Percentiles rank a stretch among this genome's conserved stretches.
These are phyloP conservation scores for Simmondsia chinensis DNA, from an alignment of 148 eudicot genomes.

Conservation along the genomic window DNA sequence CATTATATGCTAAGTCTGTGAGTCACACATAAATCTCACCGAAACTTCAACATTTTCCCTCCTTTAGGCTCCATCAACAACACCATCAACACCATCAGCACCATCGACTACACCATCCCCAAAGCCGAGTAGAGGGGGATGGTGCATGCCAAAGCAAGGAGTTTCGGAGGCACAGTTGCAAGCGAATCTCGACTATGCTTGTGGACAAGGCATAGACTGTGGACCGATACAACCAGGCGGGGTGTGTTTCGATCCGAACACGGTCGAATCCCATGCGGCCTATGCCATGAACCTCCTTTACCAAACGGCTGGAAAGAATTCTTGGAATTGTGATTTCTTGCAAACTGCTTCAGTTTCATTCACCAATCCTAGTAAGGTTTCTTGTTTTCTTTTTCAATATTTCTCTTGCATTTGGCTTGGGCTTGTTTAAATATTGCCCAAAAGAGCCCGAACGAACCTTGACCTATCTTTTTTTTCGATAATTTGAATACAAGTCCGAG, in stretches of 20 bases:
- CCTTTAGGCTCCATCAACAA: not conserved
- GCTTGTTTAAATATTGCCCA: no score
- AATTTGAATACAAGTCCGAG: no score
- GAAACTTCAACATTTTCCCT: no score
- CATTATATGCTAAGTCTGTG: no score
- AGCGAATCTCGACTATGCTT: conserved; percentile 53
- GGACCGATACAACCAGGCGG: conserved; percentile 58
- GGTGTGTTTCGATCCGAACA: conserved; percentile 51
- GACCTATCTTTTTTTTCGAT: no score
- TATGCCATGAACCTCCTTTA: conserved; percentile 60
- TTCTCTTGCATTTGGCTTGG: no score
- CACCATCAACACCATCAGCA: conserved; percentile 18
- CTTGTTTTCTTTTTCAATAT: no score
- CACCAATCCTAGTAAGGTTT: conserved; percentile 63
- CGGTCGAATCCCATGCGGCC: conserved; percentile 42
- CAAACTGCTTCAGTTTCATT: conserved; percentile 44
- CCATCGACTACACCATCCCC: conserved; percentile 29
- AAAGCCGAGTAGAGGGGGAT: conserved; percentile 30
- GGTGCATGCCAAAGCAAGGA: conserved; percentile 80
- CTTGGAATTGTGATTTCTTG: conserved; percentile 47
- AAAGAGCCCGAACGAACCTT: no score
- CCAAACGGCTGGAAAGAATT: conserved; percentile 43
- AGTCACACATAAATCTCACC: no score
- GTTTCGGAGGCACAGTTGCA: conserved; percentile 60
- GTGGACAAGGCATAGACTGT: conserved; percentile 50